Percentiles rank a stretch among this genome's conserved stretches.
Conservation (phyloP, 805 yeast genomes). For the Torulaspora quercuum region DNA sequence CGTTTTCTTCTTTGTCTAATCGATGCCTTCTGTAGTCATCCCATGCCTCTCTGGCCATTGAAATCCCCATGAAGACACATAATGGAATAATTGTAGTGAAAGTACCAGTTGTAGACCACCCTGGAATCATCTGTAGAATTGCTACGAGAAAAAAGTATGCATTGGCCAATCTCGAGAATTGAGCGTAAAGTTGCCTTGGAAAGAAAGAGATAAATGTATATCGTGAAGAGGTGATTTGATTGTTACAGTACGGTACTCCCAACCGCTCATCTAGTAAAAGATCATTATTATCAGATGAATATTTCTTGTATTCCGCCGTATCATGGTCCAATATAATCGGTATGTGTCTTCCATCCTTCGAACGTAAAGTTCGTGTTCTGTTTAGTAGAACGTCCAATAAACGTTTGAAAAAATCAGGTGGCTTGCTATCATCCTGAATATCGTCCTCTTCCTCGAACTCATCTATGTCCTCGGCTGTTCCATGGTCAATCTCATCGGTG, state of each 20-base stretch:
- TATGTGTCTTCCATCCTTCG: slow-evolving; percentile 70
- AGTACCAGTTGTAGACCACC: slow-evolving; percentile 96
- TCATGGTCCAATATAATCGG: slow-evolving; percentile 54
- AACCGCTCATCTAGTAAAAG: slow-evolving; percentile 64
- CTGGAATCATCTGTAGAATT: slow-evolving; percentile 90
- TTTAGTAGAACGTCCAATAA: slow-evolving; percentile 41
- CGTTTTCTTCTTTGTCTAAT: slow-evolving; percentile 82
- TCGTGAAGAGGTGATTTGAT: slow-evolving; percentile 79
- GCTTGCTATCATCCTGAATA: slow-evolving; percentile 3
- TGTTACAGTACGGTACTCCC: slow-evolving; percentile 55
- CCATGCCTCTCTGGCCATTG: slow-evolving; percentile 88
- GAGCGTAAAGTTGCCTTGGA: slow-evolving; percentile 86
- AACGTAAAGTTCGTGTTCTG: slow-evolving; percentile 45
- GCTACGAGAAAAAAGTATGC: slow-evolving; percentile 86
- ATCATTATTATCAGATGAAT: slow-evolving; percentile 19
- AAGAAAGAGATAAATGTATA: slow-evolving; percentile 76
- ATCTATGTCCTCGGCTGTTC: slow-evolving; percentile 2
- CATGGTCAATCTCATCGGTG: slow-evolving; percentile 9
- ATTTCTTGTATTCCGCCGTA: slow-evolving; percentile 22
- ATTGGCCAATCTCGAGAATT: slow-evolving; percentile 90
- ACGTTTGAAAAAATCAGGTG: slow-evolving; percentile 13
- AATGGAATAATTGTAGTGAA: slow-evolving; percentile 91
- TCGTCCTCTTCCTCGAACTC: slow-evolving; percentile 14
- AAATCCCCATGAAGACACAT: slow-evolving; percentile 77
- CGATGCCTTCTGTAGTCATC: slow-evolving; percentile 88